Conservation (phyloP, 164 flowering plant genomes). For the Sextonia rubra region DNA sequence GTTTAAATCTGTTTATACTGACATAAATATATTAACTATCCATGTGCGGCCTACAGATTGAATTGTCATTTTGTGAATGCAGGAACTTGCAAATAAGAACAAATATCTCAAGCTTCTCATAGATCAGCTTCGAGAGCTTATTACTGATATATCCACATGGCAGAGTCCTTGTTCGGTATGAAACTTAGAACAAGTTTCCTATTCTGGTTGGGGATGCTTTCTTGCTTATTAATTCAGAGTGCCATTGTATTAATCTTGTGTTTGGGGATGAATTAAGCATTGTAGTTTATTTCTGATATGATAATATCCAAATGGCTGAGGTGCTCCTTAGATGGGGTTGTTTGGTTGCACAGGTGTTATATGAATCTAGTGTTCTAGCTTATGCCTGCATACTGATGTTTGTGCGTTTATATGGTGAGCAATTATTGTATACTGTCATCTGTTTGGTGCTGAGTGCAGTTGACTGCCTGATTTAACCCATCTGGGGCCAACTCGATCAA, state of each 20-base stretch:
- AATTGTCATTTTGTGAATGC: constrained; percentile 6
- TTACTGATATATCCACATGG: constrained; percentile 76
- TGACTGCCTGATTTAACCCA: too few species aligned
- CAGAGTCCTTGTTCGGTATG: constrained; percentile 75
- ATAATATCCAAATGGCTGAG: too few species aligned
- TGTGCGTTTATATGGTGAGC: too few species aligned
- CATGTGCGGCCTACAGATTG: not conserved
- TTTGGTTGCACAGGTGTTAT: too few species aligned
- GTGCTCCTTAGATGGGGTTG: too few species aligned
- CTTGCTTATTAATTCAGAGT: not conserved
- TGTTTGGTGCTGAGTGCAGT: too few species aligned
- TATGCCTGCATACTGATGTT: too few species aligned
- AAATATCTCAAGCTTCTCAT: constrained; percentile 57
- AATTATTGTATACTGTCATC: too few species aligned
- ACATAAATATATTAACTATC: too few species aligned
- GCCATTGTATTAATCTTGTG: not conserved
- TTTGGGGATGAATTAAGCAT: not conserved
- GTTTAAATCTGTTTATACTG: not conserved
- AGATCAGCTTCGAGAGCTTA: constrained; percentile 73
- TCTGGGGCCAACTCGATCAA: too few species aligned
- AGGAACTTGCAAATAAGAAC: constrained; percentile 78
- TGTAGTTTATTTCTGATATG: not conserved
- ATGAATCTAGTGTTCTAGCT: too few species aligned
- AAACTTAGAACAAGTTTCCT: constrained; percentile 4
- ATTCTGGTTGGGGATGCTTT: not conserved